Base-by-base conservation (phyloP, 225 moss, liverwort and hornwort genomes). In the Polytrichum formosum region DNA sequence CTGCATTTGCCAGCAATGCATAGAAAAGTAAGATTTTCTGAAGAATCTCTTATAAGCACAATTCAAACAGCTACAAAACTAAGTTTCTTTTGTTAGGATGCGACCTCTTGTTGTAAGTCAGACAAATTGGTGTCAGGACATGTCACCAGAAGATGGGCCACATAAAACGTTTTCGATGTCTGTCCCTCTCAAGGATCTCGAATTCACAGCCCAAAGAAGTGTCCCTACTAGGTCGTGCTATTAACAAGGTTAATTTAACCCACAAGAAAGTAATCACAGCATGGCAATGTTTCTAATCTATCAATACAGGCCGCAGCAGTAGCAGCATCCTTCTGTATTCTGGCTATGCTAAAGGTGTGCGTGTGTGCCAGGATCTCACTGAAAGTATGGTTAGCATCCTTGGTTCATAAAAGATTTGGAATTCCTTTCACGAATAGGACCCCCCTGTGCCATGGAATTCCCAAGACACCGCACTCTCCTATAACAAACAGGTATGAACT, bases 231-330 rank as follows among this genome's bases (percentile, higher is more conserved):
- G n/a, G 19, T 8, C 35, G 4, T 66, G 46, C 66, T 66, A 66
- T 66, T 66, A 66, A 66, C 66, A 66, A 65, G 19, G 66, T 31
- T 66, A 66, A 59, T 66, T 66, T 33, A 66, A 66, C 66, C 46
- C 8, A 33, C 23, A 66, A 2, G 18, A 65, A 65, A 65, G 46
- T 53, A 33, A 59, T 37, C 35, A 53, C 18, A 65, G 33, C 29
- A 22, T 8, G 21, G 22, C 29, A 65, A 66, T 66, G 46, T 66
- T 53, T 33, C 66, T 66, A 66, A 10, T 37, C 46, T 66, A 65
- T 22, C 33, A 37, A 23, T 19, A 66, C n/a, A 53, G 33, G 66
- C 66, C 10, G 5, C 33, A 21, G 66, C 18, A n/a, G n/a, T 46
- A 33, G 33, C 66, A 66, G 46, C 3, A 46, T 46, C 46, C 46